phyloP scores from a whole-genome alignment of 1,139 yeast species.

The Torulaspora pretoriensis region DNA sequence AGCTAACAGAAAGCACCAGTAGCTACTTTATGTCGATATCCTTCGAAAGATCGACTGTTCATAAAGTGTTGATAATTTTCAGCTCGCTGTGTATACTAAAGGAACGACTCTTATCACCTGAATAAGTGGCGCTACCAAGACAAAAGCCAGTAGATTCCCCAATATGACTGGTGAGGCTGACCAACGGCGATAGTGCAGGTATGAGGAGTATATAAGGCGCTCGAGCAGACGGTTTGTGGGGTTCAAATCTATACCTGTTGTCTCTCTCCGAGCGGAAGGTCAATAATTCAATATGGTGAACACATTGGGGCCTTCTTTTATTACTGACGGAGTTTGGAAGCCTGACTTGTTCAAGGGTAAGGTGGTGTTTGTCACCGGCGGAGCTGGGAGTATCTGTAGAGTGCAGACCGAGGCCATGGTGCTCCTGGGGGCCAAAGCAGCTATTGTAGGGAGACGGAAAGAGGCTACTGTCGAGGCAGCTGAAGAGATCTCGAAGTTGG shows the following conservation, averaged over 20 bases:
- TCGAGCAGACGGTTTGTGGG: background rate
- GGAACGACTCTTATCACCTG: background rate
- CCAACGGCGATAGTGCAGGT: background rate
- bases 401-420: conserved; percentile 83
- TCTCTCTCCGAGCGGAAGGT: background rate
- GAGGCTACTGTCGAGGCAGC: conserved; percentile 66
- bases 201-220: conserved; percentile 1
- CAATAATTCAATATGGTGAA: conserved; percentile 24
- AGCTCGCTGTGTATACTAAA: background rate
- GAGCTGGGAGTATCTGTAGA: conserved; percentile 88
- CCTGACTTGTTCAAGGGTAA: conserved; percentile 70
- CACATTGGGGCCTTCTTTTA: conserved; percentile 29
- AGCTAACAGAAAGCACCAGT: background rate
- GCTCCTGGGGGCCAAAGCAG: conserved; percentile 78
- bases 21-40: background rate
- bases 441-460: conserved; percentile 72
- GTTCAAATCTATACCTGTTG: background rate
- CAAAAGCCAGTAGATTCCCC: background rate
- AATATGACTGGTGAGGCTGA: background rate
- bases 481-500: conserved; percentile 51
- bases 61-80: background rate
- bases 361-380: conserved; percentile 89
- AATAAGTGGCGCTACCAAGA: conserved; percentile 3
- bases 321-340: conserved; percentile 40
- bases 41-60: background rate